Evolutionary conservation across 805 yeast genomes (phyloP), one percentile per base, ranked within the genome.

Genomic region (Lipomyces chichibuensis): DNA sequence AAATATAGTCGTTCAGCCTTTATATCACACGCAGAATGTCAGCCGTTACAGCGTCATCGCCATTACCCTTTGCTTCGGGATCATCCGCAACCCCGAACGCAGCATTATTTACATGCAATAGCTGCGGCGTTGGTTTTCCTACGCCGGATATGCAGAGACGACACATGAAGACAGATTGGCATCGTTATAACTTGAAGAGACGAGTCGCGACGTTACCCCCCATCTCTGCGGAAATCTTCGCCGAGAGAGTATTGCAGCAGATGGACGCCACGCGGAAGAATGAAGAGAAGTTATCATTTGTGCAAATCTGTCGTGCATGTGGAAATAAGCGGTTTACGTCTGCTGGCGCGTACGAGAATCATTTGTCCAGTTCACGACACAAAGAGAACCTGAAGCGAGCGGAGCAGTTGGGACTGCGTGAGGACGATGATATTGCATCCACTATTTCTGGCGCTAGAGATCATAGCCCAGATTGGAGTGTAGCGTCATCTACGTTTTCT

Each of bases 141-240:
- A 82, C 88, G 49, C 88, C 96, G n/a, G 95, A 88, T 69, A 82
- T 88, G 66, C 99, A 95, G 80, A 84, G 98, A 69, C 84, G 84
- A 71, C 99, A 95, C 77, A 95, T 95, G 99, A 92, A 91, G 76
- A 88, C 97, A 2, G 99, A 95, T 65, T 95, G 99, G 99, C 99
- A 95, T 76, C 84, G 99, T 70, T 95, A 95, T 78, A 95, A 95
- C 75, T 83, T 95, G 75, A 95, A 95, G 76, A 87, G 99, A 80
- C 85, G 97, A 74, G 97, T 95, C 39, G 97, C 97, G 0, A 84
- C 84, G 37, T 79, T 92, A 65, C 88, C 93, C 6, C 88, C 96
- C 0, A 85, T 92, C 37, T 79, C 87, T 23, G 85, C 91, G 1
- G 89, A 83, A 52, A 78, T 84, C 1, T 90, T 90, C 77, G 90